Base-by-base conservation (phyloP, 352 stramenopile species). In the Nothophytophthora sp. region DNA sequence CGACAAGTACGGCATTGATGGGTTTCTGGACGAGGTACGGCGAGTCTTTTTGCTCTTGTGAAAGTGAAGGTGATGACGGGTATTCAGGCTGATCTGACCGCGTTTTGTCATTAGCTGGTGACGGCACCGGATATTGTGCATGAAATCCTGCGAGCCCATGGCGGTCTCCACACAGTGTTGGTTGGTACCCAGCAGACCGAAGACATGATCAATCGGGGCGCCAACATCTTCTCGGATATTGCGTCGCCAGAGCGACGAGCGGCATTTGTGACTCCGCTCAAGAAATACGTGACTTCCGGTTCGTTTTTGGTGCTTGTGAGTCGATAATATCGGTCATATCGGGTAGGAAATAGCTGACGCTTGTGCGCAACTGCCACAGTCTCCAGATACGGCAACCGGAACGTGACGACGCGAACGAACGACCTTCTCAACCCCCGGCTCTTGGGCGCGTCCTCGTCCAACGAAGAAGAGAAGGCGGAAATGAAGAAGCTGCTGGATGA, bases 251-350 rank as follows among this genome's bases (percentile, higher is more conserved):
- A 92, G 39, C 63, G 81, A n/a, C 85, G 85, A 25, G 71, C 78
- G 22, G 80, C 80, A 7, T 89, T 95, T 16, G 73, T 93, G 18
- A 95, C 83, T 9, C 86, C 86, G 4, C 88, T 60, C 55, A 94
- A 95, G 51, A 92, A 92, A 73, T 95, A 95, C 33, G 78, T 94
- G 13, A 88, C 81, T 4, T 86, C 81, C 47, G 76, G 79, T 86
- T 55, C 19, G 68, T 62, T 8, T 16, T 24, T 1, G 1, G 16
- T n/a, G n/a, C n/a, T 27, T 50, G 11, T 33, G 18, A 18, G 6
- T 20, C 20, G 30, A n/a, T 35, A n/a, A n/a, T n/a, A n/a, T n/a
- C n/a, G n/a, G n/a, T n/a, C n/a, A 34, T 23, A 1, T 19, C 27
- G 23, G 22, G 24, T 15, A n/a, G 12, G 15, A 33, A 22, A 3